Base-by-base conservation (phyloP, 345 rosid species). In the Brassica rapa region DNA sequence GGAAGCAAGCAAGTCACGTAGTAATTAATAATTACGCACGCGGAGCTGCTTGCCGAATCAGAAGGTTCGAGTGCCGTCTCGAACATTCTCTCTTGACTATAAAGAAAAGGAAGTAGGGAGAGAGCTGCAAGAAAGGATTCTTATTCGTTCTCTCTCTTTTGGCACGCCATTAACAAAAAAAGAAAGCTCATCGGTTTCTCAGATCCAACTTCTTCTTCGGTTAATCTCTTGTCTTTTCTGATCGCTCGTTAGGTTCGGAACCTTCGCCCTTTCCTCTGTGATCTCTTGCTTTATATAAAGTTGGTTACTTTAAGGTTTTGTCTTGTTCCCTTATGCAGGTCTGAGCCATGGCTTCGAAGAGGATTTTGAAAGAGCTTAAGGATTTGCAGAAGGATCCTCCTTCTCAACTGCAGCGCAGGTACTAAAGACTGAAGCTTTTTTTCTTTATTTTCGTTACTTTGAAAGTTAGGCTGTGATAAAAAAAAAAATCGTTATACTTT, bases 351-450 rank as follows among this genome's bases (percentile, higher is more conserved):
- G 87, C 88, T 61, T 83, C 88, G 3, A 85, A 80, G 71, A 77
- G 87, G 68, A 87, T 85, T 70, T 63, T 63, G 78, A 77, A 77
- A 43, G 81, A 81, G 74, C 81, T 81, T 7, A 81, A 72, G 56
- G 84, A 83, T 76, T 81, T 87, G 19, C 86, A 85, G 76, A 85
- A 78, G 66, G 86, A 85, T 78, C 90, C 88, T 68, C 88, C 89
- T 10, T 76, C 86, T 3, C n/a, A 83, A 86, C 29, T 85, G 88
- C 75, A 85, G 89, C 77, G 86, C 89, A 62, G 89, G 89, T 86
- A 30, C 6, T 14, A 46, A 12, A 46, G 15, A 4, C 53, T 14
- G 0, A 46, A 12, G 16, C 16, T 46, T 12, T 46, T 8, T 61
- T 6, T 33, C 66, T 16, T 16, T 62, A 0, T n/a, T 24, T 10